Conservation (phyloP, 208 protist genomes). For the Acanthamoeba castellanii region DNA sequence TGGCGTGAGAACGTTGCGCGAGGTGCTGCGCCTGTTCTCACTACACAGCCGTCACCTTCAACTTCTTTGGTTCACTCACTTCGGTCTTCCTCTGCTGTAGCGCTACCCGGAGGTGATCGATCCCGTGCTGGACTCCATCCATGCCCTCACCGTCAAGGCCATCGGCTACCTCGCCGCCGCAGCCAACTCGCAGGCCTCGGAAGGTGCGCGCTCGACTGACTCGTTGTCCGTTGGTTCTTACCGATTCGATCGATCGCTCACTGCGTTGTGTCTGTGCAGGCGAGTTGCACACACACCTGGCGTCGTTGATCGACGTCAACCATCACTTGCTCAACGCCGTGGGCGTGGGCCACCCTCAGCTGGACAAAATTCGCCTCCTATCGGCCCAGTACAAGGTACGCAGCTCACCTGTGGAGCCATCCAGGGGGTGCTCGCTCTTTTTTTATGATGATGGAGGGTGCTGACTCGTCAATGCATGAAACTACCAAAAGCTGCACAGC, state of each 20-base stretch:
- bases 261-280: neutral
- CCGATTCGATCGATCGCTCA: neutral
- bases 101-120: constrained; percentile 57
- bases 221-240: neutral
- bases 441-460: neutral
- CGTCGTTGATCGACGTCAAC: constrained; percentile 74
- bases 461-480: neutral
- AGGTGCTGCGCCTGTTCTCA: neutral
- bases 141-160: constrained; percentile 9
- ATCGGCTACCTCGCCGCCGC: neutral
- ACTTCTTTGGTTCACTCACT: neutral
- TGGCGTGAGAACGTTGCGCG: constrained; percentile 48
- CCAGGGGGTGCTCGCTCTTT: neutral
- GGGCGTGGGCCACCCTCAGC: constrained; percentile 58
- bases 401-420: neutral
- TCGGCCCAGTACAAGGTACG: constrained; percentile 22
- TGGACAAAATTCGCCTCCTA: constrained; percentile 38
- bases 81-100: neutral
- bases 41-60: neutral
- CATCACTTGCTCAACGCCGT: constrained; percentile 69
- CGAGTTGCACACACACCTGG: constrained; percentile 11
- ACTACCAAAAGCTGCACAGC: constrained; percentile 36
- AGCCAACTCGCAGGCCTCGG: neutral
- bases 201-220: neutral
- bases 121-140: constrained; percentile 74